Conservation (phyloP, 208 protist species). For the Naegleria lovaniensis region DNA sequence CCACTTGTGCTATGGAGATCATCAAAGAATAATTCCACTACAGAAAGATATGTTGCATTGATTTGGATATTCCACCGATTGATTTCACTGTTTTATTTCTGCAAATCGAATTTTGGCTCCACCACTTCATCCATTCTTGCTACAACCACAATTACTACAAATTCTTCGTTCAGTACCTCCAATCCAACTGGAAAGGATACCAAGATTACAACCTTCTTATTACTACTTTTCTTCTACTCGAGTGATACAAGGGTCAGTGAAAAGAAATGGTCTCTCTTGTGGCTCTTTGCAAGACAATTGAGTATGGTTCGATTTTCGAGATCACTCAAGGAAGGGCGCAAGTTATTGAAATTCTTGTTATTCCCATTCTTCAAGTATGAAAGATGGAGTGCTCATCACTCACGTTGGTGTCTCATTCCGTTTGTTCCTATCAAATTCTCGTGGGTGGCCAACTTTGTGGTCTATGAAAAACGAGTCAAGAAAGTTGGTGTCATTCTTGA, state of each 20-base stretch:
- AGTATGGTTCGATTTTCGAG: not conserved
- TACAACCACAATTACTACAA: too few species aligned
- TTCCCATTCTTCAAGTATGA: constrained; percentile 22
- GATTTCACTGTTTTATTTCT: not conserved
- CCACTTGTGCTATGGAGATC: not conserved
- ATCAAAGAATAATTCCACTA: not conserved
- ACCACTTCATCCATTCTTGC: too few species aligned
- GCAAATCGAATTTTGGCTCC: not conserved
- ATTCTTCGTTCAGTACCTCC: too few species aligned
- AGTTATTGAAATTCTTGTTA: not conserved
- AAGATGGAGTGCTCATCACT: not conserved
- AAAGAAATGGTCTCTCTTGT: not conserved
- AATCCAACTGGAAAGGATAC: not conserved
- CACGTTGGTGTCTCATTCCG: constrained; percentile 4
- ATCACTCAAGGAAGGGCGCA: not conserved
- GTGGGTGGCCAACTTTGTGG: not conserved
- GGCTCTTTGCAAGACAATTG: not conserved
- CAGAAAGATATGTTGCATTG: not conserved
- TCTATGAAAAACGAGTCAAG: not conserved
- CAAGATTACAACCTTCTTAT: not conserved
- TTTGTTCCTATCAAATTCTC: constrained; percentile 12
- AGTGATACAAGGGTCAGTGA: not conserved
- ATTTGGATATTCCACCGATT: not conserved
- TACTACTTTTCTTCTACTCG: not conserved
- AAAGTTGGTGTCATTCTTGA: not conserved